These are phyloP conservation scores for Gryganskiella cystojenkinii DNA, from an alignment of 192 early-diverging fungal genomes.

Conservation along the genomic window DNA sequence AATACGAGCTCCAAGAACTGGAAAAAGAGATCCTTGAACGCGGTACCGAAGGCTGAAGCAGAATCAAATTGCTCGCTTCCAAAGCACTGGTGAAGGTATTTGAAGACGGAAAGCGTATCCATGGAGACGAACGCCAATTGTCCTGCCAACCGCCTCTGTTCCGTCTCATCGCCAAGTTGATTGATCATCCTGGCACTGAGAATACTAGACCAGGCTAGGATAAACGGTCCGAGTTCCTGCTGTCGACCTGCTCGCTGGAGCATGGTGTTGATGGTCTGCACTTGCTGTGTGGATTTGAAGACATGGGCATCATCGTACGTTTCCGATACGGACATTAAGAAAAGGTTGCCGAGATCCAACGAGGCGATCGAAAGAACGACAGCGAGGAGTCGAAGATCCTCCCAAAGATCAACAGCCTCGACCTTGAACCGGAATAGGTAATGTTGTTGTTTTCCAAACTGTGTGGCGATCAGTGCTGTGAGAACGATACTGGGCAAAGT, in stretches of 20 bases:
- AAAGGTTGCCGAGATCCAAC: conserved; percentile 35
- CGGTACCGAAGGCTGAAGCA: conserved; percentile 7
- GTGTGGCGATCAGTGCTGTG: conserved; percentile 14
- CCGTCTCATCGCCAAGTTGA: conserved; percentile 4
- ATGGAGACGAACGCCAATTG: conserved; percentile 32
- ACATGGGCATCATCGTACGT: conserved; percentile 15
- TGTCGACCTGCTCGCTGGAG: conserved; percentile 39
- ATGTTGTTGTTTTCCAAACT: conserved; percentile 54
- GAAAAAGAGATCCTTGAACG: conserved; percentile 36
- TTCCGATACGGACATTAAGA: conserved; percentile 20
- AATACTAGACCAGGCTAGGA: conserved; percentile 60
- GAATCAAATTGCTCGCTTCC: conserved; percentile 30
- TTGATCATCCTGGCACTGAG: conserved; percentile 22
- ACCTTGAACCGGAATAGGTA: conserved; percentile 37
- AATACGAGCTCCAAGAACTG: conserved; percentile 26
- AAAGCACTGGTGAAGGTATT: conserved; percentile 21
- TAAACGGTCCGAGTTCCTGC: conserved; percentile 45
- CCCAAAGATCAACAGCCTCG: conserved; percentile 35
- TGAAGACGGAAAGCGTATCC: conserved; percentile 28
- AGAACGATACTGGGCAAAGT: conserved; percentile 22
- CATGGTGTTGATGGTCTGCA: conserved; percentile 39
- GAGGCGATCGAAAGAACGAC: conserved; percentile 42
- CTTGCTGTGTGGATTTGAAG: conserved; percentile 30
- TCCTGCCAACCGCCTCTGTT: conserved; percentile 4
- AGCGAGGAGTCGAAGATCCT: conserved; percentile 42